Evolutionary conservation across 2,329 filamentous ascomycete genomes (phyloP), one percentile per base, ranked within the genome.

Genomic region (Cladosporium halotolerans): DNA sequence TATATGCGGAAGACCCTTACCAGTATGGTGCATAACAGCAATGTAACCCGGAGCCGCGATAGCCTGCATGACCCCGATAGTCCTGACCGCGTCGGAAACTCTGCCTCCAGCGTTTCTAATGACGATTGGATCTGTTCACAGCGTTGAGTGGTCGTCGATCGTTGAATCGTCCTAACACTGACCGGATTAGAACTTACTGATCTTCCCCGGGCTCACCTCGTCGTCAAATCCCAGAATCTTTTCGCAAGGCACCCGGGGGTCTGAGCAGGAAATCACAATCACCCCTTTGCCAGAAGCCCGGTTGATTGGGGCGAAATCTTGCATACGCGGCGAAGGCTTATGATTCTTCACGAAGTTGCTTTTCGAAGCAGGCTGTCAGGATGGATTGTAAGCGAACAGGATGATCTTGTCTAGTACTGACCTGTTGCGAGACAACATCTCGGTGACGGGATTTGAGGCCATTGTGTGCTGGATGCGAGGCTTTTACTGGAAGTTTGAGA

Each of bases 1-100:
- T 36, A 8, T 4, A 32, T 13, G 23, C 13, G 6, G 11, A 28
- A 13, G 19, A 8, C 10, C 4, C 46, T 13, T 44, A 66, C 64
- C 62, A 23, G 58, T 66, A 45, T 68, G 63, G 23, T 67, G 62
- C 36, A 67, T 55, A 8, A 68, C 55, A 44, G 64, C 54, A 33
- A 66, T 60, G 3, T 51, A 57, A 10, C 45, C 32, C 8, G 45
- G 45, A 9, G 38, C 34, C 13, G 40, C 40, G 48, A 51, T 51
- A n/a, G 48, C 16, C 16, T 51, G 48, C 48, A 43, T 51, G n/a
- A 51, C 39, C 39, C 32, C 48, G 39, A 51, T 42, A 13, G 48
- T 51, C 28, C 45, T 28, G 2, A 48, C 18, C 11, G 45, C 45
- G 23, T 48, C 45, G 11, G 52, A 54, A 16, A 46, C 45, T 6